A percentile compares a stretch with the other conserved stretches of the same genome.
phyloP scores from a whole-genome alignment of 2,329 filamentous ascomycete species.

The Ophiostoma angusticollis region DNA sequence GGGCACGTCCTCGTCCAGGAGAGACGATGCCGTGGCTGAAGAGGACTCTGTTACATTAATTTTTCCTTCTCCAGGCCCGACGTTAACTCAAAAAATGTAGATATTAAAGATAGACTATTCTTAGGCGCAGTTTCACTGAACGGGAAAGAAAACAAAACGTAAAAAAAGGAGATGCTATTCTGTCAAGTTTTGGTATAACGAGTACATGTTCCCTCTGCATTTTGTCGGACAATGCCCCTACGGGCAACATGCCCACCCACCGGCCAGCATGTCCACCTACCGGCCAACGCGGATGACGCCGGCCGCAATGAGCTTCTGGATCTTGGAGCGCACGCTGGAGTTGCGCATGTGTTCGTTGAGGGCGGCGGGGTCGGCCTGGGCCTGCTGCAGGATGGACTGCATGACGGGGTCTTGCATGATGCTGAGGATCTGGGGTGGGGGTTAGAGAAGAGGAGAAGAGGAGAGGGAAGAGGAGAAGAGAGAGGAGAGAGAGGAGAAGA shows the following conservation, averaged over 20 bases:
- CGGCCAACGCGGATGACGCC: slow-evolving; percentile 65
- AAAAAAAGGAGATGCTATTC: no score
- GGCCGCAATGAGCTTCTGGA: slow-evolving; percentile 87
- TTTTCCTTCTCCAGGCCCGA: no score
- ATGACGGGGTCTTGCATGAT: slow-evolving; percentile 95
- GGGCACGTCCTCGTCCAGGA: no score
- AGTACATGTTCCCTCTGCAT: no score
- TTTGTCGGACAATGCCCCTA: neutral
- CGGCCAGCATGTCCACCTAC: neutral
- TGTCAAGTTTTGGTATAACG: no score
- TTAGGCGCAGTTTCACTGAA: no score
- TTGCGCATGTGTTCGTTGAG: slow-evolving; percentile 98
- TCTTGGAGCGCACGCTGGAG: slow-evolving; percentile 68
- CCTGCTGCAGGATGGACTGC: slow-evolving; percentile 94
- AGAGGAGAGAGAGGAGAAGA: slow-evolving; percentile 10
- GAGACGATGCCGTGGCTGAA: no score
- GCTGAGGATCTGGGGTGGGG: slow-evolving; percentile 51
- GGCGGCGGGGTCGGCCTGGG: slow-evolving; percentile 82
- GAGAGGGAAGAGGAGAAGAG: neutral
- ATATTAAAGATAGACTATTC: no score
- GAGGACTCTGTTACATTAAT: no score
- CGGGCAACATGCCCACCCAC: neutral
- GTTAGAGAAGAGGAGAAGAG: slow-evolving; percentile 16
- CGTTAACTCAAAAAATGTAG: no score
- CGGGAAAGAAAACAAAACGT: no score